phyloP scores from a whole-genome alignment of 2,329 filamentous ascomycete genomes.

The Trichoderma brevicompactum region DNA sequence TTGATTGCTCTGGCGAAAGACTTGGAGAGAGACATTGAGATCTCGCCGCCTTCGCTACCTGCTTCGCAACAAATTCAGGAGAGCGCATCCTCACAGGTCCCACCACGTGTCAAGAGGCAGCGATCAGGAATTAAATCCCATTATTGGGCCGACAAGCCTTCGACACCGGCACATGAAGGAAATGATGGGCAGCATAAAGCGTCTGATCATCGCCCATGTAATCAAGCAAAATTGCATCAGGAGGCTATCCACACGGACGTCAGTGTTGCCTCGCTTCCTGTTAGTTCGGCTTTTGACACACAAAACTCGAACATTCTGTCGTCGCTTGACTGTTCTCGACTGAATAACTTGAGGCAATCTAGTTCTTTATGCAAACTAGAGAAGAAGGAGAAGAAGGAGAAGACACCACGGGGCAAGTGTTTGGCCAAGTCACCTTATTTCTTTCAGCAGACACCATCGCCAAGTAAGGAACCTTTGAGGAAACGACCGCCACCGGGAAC shows the following conservation, averaged over 20 bases:
- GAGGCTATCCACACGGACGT: background rate
- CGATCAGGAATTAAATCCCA: conserved; percentile 34
- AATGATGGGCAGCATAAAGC: background rate
- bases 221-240: background rate
- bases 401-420: conserved; percentile 27
- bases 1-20: conserved; percentile 41
- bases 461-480: conserved; percentile 30
- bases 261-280: background rate
- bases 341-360: background rate
- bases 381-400: background rate
- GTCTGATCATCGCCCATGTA: background rate
- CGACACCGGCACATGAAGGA: background rate
- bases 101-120: conserved; percentile 18
- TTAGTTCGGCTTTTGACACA: background rate
- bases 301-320: background rate
- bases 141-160: conserved; percentile 36
- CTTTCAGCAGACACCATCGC: conserved; percentile 26
- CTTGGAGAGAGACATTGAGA: conserved; percentile 36
- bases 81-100: background rate
- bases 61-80: background rate
- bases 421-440: conserved; percentile 44
- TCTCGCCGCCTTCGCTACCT: conserved; percentile 27
- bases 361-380: background rate
- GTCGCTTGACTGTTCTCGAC: background rate
- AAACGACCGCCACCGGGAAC: conserved; percentile 49